phyloP scores from a whole-genome alignment of 352 stramenopile species.

The Phytophthora lateralis region DNA sequence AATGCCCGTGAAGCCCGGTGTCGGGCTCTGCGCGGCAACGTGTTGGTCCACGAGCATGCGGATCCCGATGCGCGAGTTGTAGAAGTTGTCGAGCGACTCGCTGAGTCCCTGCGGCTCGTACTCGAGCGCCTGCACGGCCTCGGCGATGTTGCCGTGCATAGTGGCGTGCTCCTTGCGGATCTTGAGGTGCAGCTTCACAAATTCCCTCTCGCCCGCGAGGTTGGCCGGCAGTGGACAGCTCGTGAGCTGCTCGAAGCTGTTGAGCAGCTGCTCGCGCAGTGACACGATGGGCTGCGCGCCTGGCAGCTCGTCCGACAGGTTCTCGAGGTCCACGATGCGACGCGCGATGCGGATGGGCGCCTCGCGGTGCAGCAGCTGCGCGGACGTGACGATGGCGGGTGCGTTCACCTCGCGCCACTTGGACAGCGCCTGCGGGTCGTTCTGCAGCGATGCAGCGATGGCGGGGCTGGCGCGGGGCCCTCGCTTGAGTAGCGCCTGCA shows the following conservation, averaged over 20 bases:
- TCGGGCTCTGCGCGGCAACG: constrained; percentile 62
- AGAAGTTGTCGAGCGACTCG: constrained; percentile 79
- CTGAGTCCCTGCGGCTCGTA: constrained; percentile 62
- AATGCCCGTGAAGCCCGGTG: constrained; percentile 62
- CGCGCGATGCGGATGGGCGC: constrained; percentile 81
- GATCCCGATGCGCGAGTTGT: constrained; percentile 86
- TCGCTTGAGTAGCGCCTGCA: constrained; percentile 76
- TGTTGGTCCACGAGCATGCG: constrained; percentile 87
- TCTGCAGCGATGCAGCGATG: constrained; percentile 55
- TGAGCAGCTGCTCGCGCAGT: constrained; percentile 64
- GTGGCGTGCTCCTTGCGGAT: constrained; percentile 67
- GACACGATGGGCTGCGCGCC: constrained; percentile 62
- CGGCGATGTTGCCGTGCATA: constrained; percentile 75
- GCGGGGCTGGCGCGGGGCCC: constrained; percentile 55
- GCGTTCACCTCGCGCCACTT: constrained; percentile 74
- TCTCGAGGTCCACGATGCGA: constrained; percentile 86
- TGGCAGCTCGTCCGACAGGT: constrained; percentile 72
- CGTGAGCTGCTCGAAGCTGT: constrained; percentile 78
- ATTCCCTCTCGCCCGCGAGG: constrained; percentile 59
- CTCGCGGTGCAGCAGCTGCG: constrained; percentile 77
- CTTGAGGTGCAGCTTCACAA: constrained; percentile 60
- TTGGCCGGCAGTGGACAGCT: constrained; percentile 62
- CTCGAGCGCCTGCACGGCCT: constrained; percentile 61
- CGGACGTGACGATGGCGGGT: constrained; percentile 76
- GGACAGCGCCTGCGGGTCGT: constrained; percentile 47